A percentile compares a stretch with the other conserved stretches of the same genome.
phyloP scores from a whole-genome alignment of 805 yeast genomes.

The Wickerhamiella dianesei region DNA sequence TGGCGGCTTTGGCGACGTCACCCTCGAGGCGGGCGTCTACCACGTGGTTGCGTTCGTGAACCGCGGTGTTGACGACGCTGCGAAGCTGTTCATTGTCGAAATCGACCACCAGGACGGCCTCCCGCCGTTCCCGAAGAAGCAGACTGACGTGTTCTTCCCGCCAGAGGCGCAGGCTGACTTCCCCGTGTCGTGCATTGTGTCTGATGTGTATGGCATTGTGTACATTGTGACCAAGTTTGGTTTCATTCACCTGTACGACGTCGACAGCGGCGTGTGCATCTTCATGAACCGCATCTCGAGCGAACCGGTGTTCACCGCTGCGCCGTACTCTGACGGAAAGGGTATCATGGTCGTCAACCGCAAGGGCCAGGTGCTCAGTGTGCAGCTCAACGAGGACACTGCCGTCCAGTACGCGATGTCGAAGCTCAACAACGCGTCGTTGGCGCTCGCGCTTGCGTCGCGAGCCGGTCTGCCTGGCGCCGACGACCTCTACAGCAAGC shows the following conservation, averaged over 20 bases:
- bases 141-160: slow-evolving; percentile 89
- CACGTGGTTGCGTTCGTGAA: slow-evolving; percentile 89
- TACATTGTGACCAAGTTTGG: slow-evolving; percentile 92
- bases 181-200: slow-evolving; percentile 84
- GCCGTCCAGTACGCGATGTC: slow-evolving; percentile 81
- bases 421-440: slow-evolving; percentile 69
- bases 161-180: slow-evolving; percentile 93
- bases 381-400: slow-evolving; percentile 71
- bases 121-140: slow-evolving; percentile 78
- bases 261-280: slow-evolving; percentile 82
- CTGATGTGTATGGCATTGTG: slow-evolving; percentile 72
- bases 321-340: slow-evolving; percentile 53
- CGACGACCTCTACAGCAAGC: slow-evolving; percentile 78
- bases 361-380: slow-evolving; percentile 87
- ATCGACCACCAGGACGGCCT: slow-evolving; percentile 81
- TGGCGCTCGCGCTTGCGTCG: slow-evolving; percentile 79
- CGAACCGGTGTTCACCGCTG: slow-evolving; percentile 88
- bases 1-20: slow-evolving; percentile 68
- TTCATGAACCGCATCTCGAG: slow-evolving; percentile 94
- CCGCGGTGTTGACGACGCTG: slow-evolving; percentile 61
- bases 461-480: slow-evolving; percentile 98
- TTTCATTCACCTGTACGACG: slow-evolving; percentile 87
- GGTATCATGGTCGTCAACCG: slow-evolving; percentile 93
- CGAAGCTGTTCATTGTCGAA: slow-evolving; percentile 82
- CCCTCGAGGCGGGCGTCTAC: slow-evolving; percentile 53